Conservation (phyloP, 2,329 filamentous ascomycete species). For the Cordyceps pruinosa region DNA sequence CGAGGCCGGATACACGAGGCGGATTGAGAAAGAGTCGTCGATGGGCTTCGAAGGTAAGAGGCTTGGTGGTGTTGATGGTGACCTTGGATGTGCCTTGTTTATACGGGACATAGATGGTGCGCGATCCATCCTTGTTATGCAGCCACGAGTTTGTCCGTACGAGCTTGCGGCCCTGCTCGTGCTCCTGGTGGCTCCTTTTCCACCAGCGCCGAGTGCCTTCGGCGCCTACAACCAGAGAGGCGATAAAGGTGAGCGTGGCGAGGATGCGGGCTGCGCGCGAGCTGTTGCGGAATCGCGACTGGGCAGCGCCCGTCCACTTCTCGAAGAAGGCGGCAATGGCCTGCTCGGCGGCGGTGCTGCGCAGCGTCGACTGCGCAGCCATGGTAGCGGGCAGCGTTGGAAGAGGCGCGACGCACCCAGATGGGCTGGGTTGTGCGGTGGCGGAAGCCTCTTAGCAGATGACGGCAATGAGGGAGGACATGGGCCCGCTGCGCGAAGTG, state of each 20-base stretch:
- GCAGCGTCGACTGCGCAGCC: slow-evolving; percentile 83
- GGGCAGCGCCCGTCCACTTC: slow-evolving; percentile 49
- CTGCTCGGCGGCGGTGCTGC: slow-evolving; percentile 57
- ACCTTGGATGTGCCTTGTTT: slow-evolving; percentile 84
- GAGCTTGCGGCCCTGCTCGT: slow-evolving; percentile 73
- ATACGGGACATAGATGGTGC: slow-evolving; percentile 93
- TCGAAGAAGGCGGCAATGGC: slow-evolving; percentile 58
- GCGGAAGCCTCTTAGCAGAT: neutral
- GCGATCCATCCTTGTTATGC: slow-evolving; percentile 86
- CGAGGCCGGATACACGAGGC: slow-evolving; percentile 71
- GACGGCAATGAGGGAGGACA: slow-evolving; percentile 7
- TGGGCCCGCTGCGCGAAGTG: neutral
- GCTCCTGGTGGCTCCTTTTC: slow-evolving; percentile 65
- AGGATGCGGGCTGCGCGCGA: slow-evolving; percentile 67
- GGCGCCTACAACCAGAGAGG: slow-evolving; percentile 71
- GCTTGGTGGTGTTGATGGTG: slow-evolving; percentile 81
- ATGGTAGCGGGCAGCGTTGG: slow-evolving; percentile 39
- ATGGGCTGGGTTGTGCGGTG: neutral
- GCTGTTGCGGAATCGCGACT: slow-evolving; percentile 51
- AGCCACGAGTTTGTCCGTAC: slow-evolving; percentile 88
- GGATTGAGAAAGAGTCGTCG: slow-evolving; percentile 88
- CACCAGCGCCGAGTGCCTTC: slow-evolving; percentile 77
- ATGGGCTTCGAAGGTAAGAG: slow-evolving; percentile 93
- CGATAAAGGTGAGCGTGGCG: slow-evolving; percentile 65
- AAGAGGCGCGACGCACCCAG: neutral